phyloP scores from a whole-genome alignment of 352 stramenopile species.

The Phytophthora meadii region DNA sequence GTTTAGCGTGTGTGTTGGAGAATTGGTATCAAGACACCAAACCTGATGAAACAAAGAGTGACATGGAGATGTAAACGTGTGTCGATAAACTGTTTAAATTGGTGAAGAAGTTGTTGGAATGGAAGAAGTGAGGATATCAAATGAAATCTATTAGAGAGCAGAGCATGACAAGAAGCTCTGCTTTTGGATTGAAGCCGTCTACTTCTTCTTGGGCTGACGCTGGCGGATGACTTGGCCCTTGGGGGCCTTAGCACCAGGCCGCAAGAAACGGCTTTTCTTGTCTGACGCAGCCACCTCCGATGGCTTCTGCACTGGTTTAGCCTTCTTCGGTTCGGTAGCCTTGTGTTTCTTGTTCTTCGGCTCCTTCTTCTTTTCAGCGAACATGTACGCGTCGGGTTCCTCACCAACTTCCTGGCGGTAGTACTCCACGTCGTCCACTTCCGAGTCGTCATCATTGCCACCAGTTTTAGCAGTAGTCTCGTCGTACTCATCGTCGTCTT shows the following conservation, averaged over 20 bases:
- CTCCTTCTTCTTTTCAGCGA: slow-evolving; percentile 53
- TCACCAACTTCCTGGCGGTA: slow-evolving; percentile 87
- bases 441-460: slow-evolving; percentile 58
- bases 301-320: slow-evolving; percentile 43
- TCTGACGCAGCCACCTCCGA: slow-evolving; percentile 72
- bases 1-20: slow-evolving; percentile 42
- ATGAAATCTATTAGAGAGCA: slow-evolving; percentile 38
- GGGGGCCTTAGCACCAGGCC: slow-evolving; percentile 38
- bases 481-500: slow-evolving; percentile 58
- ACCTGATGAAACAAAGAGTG: slow-evolving; percentile 34
- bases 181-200: slow-evolving; percentile 19
- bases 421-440: slow-evolving; percentile 82
- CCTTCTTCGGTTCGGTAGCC: slow-evolving; percentile 20
- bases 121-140: slow-evolving; percentile 1
- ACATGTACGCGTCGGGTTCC: slow-evolving; percentile 84
- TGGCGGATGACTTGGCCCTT: slow-evolving; percentile 73
- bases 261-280: slow-evolving; percentile 67
- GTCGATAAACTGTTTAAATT: background rate
- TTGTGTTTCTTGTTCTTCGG: slow-evolving; percentile 59
- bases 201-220: slow-evolving; percentile 60
- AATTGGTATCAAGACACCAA: slow-evolving; percentile 45
- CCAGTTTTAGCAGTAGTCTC: slow-evolving; percentile 44
- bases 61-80: slow-evolving; percentile 20
- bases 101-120: background rate
- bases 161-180: slow-evolving; percentile 24